Conservation (phyloP, 495 filamentous ascomycete genomes). For the Xylaria bambusicola region DNA sequence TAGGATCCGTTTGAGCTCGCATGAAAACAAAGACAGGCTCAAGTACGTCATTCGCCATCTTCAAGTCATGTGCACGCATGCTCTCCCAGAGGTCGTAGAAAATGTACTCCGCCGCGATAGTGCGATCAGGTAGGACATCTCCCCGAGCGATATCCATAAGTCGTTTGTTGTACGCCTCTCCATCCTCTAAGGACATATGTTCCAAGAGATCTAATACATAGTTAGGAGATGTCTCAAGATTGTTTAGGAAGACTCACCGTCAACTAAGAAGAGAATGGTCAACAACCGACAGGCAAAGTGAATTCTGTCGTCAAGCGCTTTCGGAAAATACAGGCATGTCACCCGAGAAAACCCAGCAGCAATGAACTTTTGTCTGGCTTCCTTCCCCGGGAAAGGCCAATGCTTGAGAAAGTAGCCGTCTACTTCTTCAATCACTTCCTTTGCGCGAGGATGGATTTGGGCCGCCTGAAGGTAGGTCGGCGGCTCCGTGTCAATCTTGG, state of each 20-base stretch:
- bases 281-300: background rate
- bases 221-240: background rate
- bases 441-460: background rate
- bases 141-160: conserved; percentile 39
- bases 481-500: background rate
- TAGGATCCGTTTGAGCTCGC: conserved; percentile 35
- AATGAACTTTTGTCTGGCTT: conserved; percentile 34
- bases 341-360: conserved; percentile 35
- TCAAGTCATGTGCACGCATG: conserved; percentile 37
- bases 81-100: conserved; percentile 41
- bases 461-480: background rate
- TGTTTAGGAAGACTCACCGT: background rate
- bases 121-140: conserved; percentile 33
- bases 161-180: conserved; percentile 34
- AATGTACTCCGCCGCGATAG: conserved; percentile 39
- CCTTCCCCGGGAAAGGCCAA: conserved; percentile 35
- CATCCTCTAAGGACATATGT: conserved; percentile 43
- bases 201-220: conserved; percentile 39
- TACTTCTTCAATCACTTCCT: conserved; percentile 25
- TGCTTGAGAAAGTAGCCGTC: conserved; percentile 41
- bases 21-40: conserved; percentile 41
- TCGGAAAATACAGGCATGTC: background rate
- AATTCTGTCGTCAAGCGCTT: background rate
- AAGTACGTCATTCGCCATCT: conserved; percentile 36
- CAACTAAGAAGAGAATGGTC: background rate